phyloP scores from a whole-genome alignment of 352 stramenopile genomes.

The Phytophthora pseudosyringae region DNA sequence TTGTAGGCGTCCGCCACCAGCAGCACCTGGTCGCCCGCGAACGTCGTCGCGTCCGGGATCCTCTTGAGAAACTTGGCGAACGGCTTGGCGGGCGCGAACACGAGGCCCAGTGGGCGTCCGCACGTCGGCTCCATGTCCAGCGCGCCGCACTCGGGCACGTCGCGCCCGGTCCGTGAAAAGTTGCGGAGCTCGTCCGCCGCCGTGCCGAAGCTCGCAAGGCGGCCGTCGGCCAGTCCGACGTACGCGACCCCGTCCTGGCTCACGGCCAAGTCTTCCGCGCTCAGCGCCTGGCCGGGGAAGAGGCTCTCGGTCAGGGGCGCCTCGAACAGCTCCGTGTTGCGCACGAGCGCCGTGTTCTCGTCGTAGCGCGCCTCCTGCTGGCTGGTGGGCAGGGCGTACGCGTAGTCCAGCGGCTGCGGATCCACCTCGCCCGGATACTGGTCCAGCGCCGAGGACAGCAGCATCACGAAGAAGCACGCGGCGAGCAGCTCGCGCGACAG shows the following conservation, averaged over 20 bases:
- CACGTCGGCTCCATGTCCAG: slow-evolving; percentile 50
- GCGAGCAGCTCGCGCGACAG: slow-evolving; percentile 56
- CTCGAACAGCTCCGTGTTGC: slow-evolving; percentile 32
- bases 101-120: slow-evolving; percentile 56
- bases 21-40: slow-evolving; percentile 57
- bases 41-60: slow-evolving; percentile 50
- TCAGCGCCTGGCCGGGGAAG: slow-evolving; percentile 44
- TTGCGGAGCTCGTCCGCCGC: slow-evolving; percentile 44
- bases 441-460: slow-evolving; percentile 60
- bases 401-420: slow-evolving; percentile 37
- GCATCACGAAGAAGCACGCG: slow-evolving; percentile 55
- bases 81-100: slow-evolving; percentile 45
- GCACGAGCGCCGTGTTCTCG: slow-evolving; percentile 22
- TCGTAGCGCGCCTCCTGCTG: slow-evolving; percentile 51
- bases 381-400: slow-evolving; percentile 46
- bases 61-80: slow-evolving; percentile 52
- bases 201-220: slow-evolving; percentile 50
- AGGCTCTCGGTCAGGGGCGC: slow-evolving; percentile 37
- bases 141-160: slow-evolving; percentile 37
- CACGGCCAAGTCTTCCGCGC: slow-evolving; percentile 54
- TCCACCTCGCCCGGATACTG: slow-evolving; percentile 51
- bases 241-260: slow-evolving; percentile 54
- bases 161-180: slow-evolving; percentile 55
- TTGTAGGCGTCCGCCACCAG: slow-evolving; percentile 70
- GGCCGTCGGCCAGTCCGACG: slow-evolving; percentile 58